These are phyloP conservation scores for Heterobasidion irregulare DNA, from an alignment of 1,284 basidiomycete genomes.

Conservation along the genomic window DNA sequence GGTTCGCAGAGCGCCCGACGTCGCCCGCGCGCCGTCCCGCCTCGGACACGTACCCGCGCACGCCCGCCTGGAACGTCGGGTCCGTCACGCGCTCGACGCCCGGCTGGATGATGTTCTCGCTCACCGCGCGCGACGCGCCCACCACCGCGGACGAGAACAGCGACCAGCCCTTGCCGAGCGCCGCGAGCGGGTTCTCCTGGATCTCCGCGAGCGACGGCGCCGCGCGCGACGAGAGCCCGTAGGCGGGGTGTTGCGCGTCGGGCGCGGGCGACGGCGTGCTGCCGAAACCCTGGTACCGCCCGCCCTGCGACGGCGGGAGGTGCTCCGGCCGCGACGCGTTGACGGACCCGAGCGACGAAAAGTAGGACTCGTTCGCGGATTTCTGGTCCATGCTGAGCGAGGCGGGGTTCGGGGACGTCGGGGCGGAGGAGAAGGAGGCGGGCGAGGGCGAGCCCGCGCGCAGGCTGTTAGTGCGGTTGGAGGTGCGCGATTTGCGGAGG, in stretches of 20 bases:
- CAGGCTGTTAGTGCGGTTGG: conserved; percentile 44
- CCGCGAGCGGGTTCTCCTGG: conserved; percentile 70
- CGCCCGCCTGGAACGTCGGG: conserved; percentile 64
- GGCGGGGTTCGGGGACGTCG: conserved; percentile 25
- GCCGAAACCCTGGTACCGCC: conserved; percentile 80
- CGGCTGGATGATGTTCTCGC: conserved; percentile 78
- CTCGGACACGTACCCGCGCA: conserved; percentile 61
- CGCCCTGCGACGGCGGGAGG: conserved; percentile 80
- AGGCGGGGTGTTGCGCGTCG: conserved; percentile 46
- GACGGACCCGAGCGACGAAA: conserved; percentile 59
- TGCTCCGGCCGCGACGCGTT: conserved; percentile 67
- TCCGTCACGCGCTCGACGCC: conserved; percentile 69
- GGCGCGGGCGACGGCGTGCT: conserved; percentile 50
- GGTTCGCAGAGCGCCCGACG: conserved; percentile 54
- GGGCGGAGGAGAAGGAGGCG: conserved; percentile 40
- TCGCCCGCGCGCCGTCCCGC: conserved; percentile 55
- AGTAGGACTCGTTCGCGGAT: conserved; percentile 69
- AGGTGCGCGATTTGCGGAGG: conserved; percentile 69
- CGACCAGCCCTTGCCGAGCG: conserved; percentile 81
- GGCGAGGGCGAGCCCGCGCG: conserved; percentile 31
- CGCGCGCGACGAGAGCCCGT: conserved; percentile 58
- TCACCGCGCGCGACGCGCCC: conserved; percentile 66
- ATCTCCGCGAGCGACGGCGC: conserved; percentile 68
- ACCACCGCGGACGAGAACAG: conserved; percentile 68
- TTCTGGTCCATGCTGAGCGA: conserved; percentile 47